These are phyloP conservation scores for Aspergillus fructus DNA, from an alignment of 2,329 filamentous ascomycete genomes.

Conservation along the genomic window DNA sequence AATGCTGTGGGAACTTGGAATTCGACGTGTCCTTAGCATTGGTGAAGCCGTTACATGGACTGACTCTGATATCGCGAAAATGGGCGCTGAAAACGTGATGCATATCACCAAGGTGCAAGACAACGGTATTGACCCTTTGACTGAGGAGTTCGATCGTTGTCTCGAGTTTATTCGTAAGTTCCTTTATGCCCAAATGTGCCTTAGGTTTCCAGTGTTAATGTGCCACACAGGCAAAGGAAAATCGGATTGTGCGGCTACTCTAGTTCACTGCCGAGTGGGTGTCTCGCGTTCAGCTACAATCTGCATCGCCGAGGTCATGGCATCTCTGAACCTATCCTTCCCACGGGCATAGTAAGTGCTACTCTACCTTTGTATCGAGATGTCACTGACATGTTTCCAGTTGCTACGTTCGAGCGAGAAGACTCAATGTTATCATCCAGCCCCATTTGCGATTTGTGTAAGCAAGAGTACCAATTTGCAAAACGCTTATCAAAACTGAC, in stretches of 20 bases:
- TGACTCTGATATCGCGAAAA: conserved; percentile 66
- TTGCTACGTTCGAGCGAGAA: conserved; percentile 88
- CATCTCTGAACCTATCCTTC: conserved; percentile 73
- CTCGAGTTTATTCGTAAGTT: conserved; percentile 86
- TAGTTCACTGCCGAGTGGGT: conserved; percentile 95
- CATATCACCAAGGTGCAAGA: conserved; percentile 86
- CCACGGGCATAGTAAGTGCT: conserved; percentile 75
- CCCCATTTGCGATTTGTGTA: conserved; percentile 89
- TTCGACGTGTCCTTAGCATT: conserved; percentile 84
- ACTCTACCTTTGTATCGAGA: neutral
- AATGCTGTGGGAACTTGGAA: conserved; percentile 74
- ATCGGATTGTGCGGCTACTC: conserved; percentile 72
- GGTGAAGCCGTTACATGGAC: conserved; percentile 85
- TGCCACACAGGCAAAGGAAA: conserved; percentile 70
- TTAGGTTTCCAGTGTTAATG: neutral
- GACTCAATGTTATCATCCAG: conserved; percentile 97
- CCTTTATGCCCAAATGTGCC: neutral
- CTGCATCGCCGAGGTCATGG: conserved; percentile 99
- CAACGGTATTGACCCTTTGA: conserved; percentile 92
- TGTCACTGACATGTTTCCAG: conserved; percentile 31
- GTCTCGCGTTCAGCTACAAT: conserved; percentile 95
- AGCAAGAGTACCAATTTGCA: conserved; percentile 13
- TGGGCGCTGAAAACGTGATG: conserved; percentile 77
- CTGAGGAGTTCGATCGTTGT: conserved; percentile 79
- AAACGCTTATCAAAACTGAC: conserved; percentile 14